Evolutionary conservation across 768 basidiomycete genomes (phyloP), one percentile per base, ranked within the genome.

Genomic region (Asterophora lycoperdoides): DNA sequence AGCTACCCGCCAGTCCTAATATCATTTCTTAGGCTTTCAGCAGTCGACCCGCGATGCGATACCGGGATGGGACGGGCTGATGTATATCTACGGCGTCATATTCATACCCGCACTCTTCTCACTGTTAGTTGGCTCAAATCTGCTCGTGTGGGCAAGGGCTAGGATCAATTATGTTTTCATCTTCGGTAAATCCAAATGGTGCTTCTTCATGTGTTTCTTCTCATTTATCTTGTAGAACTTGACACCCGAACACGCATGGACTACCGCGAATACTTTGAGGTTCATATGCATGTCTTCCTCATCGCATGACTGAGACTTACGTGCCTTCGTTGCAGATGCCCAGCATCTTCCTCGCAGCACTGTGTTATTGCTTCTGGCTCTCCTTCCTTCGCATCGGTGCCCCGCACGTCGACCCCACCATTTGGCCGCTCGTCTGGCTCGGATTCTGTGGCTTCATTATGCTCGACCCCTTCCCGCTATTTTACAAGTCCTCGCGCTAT

Each of bases 161-260:
- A 76, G 87, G 39, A 92, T 99, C 57, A 98, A 97, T 62, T 95
- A 93, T 58, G 78, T 84, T n/a, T 95, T 97, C 64, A 89, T 94
- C 30, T 89, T 94, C 59, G 87, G 87, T 23, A 23, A 23, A 23
- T 23, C 23, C 3, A 23, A 23, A 23, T 23, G 23, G 23, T 23
- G 23, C 23, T 23, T 23, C 6, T 3, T 88, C 30, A 50, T 33
- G 77, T 57, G 18, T 39, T 26, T 60, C 45, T 49, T 55, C 56
- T 55, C 55, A 50, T 23, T 34, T 29, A 7, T n/a, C 11, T 5
- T 9, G 17, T 56, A 85, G 90, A 88, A 63, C 64, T 94, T 46
- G 79, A 91, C 53, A 61, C 82, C 18, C 75, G 82, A 48, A 82
- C 84, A 29, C 80, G 76, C 23, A 67, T 94, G 46, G 90, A 96